Percentiles rank a stretch among this genome's conserved stretches.
Conservation (phyloP, 345 rosid species). For the Salix viminalis region DNA sequence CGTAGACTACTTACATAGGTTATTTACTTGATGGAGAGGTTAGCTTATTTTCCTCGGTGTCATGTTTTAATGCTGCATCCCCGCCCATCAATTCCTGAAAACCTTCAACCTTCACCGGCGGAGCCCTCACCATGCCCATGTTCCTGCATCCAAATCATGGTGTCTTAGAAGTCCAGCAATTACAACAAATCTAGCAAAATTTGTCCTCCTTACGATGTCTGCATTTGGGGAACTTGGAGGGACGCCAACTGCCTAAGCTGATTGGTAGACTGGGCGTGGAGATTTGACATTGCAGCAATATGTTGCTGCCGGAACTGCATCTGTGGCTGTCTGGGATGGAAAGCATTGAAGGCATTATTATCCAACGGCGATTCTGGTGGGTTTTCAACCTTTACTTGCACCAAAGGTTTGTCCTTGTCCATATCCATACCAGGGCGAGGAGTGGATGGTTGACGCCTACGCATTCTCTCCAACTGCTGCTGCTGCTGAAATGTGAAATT, state of each 20-base stretch:
- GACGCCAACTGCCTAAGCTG: constrained; percentile 68
- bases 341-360: constrained; percentile 51
- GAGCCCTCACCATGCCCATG: constrained; percentile 63
- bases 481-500: constrained; percentile 48
- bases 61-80: constrained; percentile 61
- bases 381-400: constrained; percentile 76
- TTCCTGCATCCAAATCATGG: constrained; percentile 40
- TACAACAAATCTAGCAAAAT: neutral
- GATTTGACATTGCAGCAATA: constrained; percentile 54
- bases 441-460: constrained; percentile 55
- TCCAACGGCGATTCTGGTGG: constrained; percentile 62
- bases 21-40: constrained; percentile 65
- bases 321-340: constrained; percentile 54
- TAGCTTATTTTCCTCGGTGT: constrained; percentile 67
- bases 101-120: constrained; percentile 86
- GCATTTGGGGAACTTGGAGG: constrained; percentile 70
- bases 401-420: constrained; percentile 68
- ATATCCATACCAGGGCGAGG: constrained; percentile 60
- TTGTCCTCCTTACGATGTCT: constrained; percentile 54
- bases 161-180: constrained; percentile 9
- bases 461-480: constrained; percentile 53
- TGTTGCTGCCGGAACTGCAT: constrained; percentile 70
- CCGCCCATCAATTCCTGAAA: constrained; percentile 93
- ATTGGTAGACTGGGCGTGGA: constrained; percentile 57
- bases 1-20: neutral